These are phyloP conservation scores for Ganoderma resinaceum DNA, from an alignment of 1,284 basidiomycete genomes.

Conservation along the genomic window DNA sequence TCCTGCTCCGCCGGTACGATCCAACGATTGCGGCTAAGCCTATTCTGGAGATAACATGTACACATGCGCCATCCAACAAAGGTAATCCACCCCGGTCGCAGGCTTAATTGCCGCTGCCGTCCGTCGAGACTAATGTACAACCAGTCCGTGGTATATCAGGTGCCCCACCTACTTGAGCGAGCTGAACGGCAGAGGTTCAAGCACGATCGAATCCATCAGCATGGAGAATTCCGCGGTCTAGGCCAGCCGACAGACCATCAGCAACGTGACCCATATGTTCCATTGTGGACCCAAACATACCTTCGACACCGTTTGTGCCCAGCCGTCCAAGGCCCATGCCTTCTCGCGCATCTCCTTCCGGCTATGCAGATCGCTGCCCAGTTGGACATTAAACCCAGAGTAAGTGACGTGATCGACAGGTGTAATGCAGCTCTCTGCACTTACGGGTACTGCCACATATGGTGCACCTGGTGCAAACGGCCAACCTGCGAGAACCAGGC, in stretches of 20 bases:
- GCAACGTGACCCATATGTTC: slow-evolving; percentile 7
- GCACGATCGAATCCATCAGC: slow-evolving; percentile 80
- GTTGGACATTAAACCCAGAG: slow-evolving; percentile 5
- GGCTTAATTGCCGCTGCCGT: slow-evolving; percentile 7
- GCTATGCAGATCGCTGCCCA: slow-evolving; percentile 72
- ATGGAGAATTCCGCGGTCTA: slow-evolving; percentile 83
- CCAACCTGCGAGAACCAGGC: slow-evolving; percentile 97
- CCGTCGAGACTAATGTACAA: slow-evolving; percentile 3
- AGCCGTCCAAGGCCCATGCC: slow-evolving; percentile 92
- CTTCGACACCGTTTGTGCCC: slow-evolving; percentile 94
- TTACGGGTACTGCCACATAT: slow-evolving; percentile 94
- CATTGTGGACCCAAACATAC: slow-evolving; percentile 46
- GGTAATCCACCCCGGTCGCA: not conserved
- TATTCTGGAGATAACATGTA: slow-evolving; percentile 19
- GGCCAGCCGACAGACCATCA: slow-evolving; percentile 14
- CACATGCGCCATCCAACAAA: slow-evolving; percentile 29
- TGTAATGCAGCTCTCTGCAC: slow-evolving; percentile 41
- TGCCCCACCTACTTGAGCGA: slow-evolving; percentile 66
- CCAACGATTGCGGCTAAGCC: slow-evolving; percentile 18
- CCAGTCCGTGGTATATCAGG: not conserved
- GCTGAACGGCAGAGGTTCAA: slow-evolving; percentile 79
- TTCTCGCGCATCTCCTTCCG: slow-evolving; percentile 85
- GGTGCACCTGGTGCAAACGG: slow-evolving; percentile 88
- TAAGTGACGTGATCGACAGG: slow-evolving; percentile 27
- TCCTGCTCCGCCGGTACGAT: slow-evolving; percentile 9